phyloP scores from a whole-genome alignment of 75 land plant species.

The Pinus tabuliformis region DNA sequence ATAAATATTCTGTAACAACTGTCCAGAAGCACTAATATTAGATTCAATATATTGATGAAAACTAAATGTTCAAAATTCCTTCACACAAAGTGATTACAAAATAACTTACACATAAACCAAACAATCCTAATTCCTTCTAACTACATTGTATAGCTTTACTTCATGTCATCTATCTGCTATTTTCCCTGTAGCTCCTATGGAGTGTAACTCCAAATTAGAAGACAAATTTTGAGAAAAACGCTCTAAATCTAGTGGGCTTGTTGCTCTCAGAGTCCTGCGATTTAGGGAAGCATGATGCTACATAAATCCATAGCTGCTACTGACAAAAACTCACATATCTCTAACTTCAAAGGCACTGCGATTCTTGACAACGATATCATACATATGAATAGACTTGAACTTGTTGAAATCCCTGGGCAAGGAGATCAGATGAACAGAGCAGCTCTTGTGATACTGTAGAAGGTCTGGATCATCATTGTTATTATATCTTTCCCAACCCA shows the following conservation, averaged over 20 bases:
- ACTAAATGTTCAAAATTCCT: neutral
- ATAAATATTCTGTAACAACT: neutral
- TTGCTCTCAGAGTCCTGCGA: no score
- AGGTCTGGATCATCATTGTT: constrained; percentile 35
- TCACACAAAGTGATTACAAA: neutral
- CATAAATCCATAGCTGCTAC: no score
- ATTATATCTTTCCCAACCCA: constrained; percentile 70
- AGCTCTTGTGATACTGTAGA: constrained; percentile 62
- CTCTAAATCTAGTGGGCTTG: no score
- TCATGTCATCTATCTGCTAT: no score
- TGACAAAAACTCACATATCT: constrained; percentile 20
- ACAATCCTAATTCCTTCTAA: no score
- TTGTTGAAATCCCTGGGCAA: constrained; percentile 59
- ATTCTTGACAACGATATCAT: constrained; percentile 75
- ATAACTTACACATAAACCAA: neutral
- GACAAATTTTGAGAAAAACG: no score
- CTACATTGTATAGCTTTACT: no score
- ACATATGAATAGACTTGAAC: constrained; percentile 74
- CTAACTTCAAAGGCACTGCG: constrained; percentile 66
- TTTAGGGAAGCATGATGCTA: no score
- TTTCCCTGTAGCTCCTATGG: no score
- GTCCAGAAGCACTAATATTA: neutral
- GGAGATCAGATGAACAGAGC: constrained; percentile 68
- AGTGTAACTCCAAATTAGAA: no score
- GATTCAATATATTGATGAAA: neutral